These are phyloP conservation scores for Candida labiduridarum DNA, from an alignment of 1,139 yeast genomes.

Conservation along the genomic window DNA sequence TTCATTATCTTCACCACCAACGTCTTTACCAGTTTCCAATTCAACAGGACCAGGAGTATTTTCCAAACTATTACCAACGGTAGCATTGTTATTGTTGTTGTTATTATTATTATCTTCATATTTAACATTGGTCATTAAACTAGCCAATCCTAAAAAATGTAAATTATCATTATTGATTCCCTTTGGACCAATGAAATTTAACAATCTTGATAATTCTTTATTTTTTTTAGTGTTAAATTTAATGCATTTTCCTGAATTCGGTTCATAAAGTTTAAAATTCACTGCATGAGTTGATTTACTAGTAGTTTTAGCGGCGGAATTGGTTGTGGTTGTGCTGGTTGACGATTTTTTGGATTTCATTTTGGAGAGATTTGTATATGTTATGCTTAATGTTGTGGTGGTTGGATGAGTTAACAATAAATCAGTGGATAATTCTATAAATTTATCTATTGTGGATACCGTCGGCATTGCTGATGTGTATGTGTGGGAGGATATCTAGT, in stretches of 20 bases:
- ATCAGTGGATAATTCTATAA: constrained; percentile 36
- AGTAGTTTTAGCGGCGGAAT: constrained; percentile 20
- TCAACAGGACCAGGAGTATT: constrained; percentile 14
- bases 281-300: constrained; percentile 35
- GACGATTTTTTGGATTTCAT: constrained; percentile 22
- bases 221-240: constrained; percentile 61
- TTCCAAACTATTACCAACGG: constrained; percentile 3
- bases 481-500: neutral
- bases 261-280: constrained; percentile 71
- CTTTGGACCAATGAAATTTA: constrained; percentile 84
- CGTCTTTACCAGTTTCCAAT: constrained; percentile 6
- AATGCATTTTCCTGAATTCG: constrained; percentile 68
- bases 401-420: constrained; percentile 42
- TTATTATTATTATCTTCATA: constrained; percentile 27
- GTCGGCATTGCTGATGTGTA: constrained; percentile 14
- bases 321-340: neutral
- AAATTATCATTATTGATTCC: constrained; percentile 51
- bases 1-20: constrained; percentile 10
- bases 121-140: constrained; percentile 44
- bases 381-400: constrained; percentile 40
- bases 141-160: constrained; percentile 39
- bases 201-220: constrained; percentile 77
- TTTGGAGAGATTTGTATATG: constrained; percentile 33
- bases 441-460: constrained; percentile 30
- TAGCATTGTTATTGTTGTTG: neutral